Evolutionary conservation across 116 monocot genomes (phyloP).

Genomic region (Zostera marina): DNA sequence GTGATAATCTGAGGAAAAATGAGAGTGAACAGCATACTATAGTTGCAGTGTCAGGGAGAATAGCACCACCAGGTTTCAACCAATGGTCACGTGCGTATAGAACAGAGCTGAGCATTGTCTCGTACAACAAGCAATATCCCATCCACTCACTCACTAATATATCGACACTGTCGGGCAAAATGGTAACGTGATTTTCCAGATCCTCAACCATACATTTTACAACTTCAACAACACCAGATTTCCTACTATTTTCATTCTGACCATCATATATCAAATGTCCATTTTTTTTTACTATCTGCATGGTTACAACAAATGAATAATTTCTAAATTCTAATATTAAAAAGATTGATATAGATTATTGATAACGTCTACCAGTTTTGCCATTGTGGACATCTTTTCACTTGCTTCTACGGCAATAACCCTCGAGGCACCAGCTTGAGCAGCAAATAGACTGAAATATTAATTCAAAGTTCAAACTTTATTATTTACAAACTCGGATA

Average conservation of each 20-base stretch:
- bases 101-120: conserved; percentile 90
- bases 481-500: neutral
- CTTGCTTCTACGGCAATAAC: conserved; percentile 96
- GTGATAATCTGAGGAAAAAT: conserved; percentile 1
- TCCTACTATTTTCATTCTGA: conserved; percentile 6
- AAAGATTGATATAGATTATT: neutral
- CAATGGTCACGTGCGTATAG: conserved; percentile 92
- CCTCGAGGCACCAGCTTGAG: conserved; percentile 87
- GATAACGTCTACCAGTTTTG: conserved; percentile 40
- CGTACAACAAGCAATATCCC: conserved; percentile 94
- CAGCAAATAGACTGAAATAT: conserved; percentile 75
- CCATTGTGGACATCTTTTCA: conserved; percentile 73
- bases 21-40: conserved; percentile 37
- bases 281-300: conserved; percentile 82
- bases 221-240: conserved; percentile 45
- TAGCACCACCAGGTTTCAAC: conserved; percentile 88
- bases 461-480: neutral
- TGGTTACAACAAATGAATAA: neutral
- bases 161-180: conserved; percentile 63
- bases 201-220: conserved; percentile 89
- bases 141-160: conserved; percentile 97
- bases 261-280: conserved; percentile 19
- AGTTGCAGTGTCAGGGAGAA: conserved; percentile 85
- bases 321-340: neutral
- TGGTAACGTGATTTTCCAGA: conserved; percentile 35